These are phyloP conservation scores for Agaricus bisporus DNA, from an alignment of 768 basidiomycete species.

Conservation along the genomic window DNA sequence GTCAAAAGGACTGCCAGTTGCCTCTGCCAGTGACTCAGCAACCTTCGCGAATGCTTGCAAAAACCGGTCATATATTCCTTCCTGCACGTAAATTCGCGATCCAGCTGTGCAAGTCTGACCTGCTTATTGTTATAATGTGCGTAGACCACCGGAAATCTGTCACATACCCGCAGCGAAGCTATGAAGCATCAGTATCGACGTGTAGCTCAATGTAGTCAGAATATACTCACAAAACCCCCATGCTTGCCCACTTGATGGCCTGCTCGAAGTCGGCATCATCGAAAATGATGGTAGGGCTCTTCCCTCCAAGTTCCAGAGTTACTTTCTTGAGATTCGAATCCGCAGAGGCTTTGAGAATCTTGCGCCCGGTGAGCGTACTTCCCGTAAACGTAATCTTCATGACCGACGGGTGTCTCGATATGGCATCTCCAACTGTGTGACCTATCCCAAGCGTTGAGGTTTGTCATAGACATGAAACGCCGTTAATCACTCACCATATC, in stretches of 20 bases:
- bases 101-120: too few species aligned
- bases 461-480: neutral
- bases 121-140: too few species aligned
- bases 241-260: slow-evolving; percentile 53
- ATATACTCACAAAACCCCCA: neutral
- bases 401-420: slow-evolving; percentile 56
- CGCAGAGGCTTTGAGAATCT: slow-evolving; percentile 64
- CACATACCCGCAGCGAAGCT: too few species aligned
- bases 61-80: too few species aligned
- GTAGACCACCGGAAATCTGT: too few species aligned
- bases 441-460: slow-evolving; percentile 15
- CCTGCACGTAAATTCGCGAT: too few species aligned
- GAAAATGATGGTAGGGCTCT: slow-evolving; percentile 59
- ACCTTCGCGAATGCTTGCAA: too few species aligned
- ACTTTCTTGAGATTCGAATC: slow-evolving; percentile 72
- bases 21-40: too few species aligned
- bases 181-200: too few species aligned
- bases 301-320: slow-evolving; percentile 69
- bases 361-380: slow-evolving; percentile 63
- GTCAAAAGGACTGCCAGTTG: too few species aligned
- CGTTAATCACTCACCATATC: slow-evolving; percentile 38
- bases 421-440: slow-evolving; percentile 57
- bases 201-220: too few species aligned
- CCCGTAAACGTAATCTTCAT: slow-evolving; percentile 79
- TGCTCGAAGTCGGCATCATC: slow-evolving; percentile 61